phyloP scores from a whole-genome alignment of 345 rosid species.

The Dipteronia dyeriana region DNA sequence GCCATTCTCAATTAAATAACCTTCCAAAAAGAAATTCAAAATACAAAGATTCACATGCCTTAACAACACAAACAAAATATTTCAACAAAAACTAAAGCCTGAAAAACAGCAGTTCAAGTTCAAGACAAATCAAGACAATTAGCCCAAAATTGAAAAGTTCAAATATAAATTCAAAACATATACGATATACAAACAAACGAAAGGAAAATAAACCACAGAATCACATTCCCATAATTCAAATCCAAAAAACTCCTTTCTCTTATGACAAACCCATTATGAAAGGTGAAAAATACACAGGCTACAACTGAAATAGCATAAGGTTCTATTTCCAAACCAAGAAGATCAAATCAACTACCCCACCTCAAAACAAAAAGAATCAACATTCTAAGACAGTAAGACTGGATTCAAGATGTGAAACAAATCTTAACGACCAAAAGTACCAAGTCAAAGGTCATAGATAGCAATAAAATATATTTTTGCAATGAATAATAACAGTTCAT shows the following conservation, averaged over 20 bases:
- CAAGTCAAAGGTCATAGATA: not conserved
- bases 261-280: not conserved
- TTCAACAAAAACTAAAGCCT: no score
- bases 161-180: no score
- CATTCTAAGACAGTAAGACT: not conserved
- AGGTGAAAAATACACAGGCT: not conserved
- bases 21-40: constrained; percentile 5
- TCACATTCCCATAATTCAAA: not conserved
- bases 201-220: not conserved
- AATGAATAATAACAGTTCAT: not conserved
- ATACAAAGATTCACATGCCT: not conserved
- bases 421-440: not conserved
- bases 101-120: no score
- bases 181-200: no score
- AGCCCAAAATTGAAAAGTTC: no score
- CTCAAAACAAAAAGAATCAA: not conserved
- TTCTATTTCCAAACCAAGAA: not conserved
- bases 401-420: not conserved
- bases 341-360: not conserved
- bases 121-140: not conserved
- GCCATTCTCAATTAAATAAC: constrained; percentile 27
- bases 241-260: not conserved
- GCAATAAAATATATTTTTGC: not conserved
- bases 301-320: not conserved
- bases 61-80: no score